These are phyloP conservation scores for Lojkania enalia DNA, from an alignment of 2,329 filamentous ascomycete species.

Conservation along the genomic window DNA sequence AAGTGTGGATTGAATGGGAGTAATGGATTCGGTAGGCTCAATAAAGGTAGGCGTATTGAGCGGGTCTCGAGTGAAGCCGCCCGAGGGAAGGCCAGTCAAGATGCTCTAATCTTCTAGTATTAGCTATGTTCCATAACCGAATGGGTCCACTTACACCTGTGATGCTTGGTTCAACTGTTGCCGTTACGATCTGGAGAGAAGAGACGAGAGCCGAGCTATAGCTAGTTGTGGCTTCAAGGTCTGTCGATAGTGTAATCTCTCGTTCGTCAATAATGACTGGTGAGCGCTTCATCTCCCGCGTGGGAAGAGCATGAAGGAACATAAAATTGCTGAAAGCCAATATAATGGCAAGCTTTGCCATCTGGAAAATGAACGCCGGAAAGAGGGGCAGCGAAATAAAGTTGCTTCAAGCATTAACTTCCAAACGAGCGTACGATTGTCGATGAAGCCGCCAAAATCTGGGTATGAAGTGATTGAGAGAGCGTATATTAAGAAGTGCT, in stretches of 20 bases:
- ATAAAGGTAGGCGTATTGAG: conserved; percentile 22
- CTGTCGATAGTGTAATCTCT: conserved; percentile 25
- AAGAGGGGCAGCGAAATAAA: conserved; percentile 18
- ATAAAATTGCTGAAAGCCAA: conserved; percentile 26
- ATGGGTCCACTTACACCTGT: conserved; percentile 30
- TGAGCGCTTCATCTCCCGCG: conserved; percentile 18
- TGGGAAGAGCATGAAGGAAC: conserved; percentile 29
- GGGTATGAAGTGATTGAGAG: conserved; percentile 16
- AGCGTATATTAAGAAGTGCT: no score
- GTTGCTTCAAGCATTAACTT: conserved; percentile 17
- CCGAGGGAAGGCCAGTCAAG: conserved; percentile 34
- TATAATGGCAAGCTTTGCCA: conserved; percentile 31
- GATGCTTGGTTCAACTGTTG: conserved; percentile 27
- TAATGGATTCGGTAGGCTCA: conserved; percentile 25
- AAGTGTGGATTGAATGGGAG: conserved; percentile 34
- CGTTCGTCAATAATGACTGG: conserved; percentile 21
- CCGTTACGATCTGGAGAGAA: conserved; percentile 31
- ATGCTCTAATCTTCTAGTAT: conserved; percentile 29
- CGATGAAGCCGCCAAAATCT: no score
- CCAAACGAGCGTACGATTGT: conserved; percentile 22
- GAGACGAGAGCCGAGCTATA: conserved; percentile 31
- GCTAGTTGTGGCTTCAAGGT: conserved; percentile 32
- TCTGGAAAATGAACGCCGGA: conserved; percentile 15
- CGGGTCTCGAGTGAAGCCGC: conserved; percentile 34
- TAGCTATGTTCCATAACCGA: conserved; percentile 1